These are phyloP conservation scores for Diaporthe amygdali DNA, from an alignment of 2,329 filamentous ascomycete species.

Conservation along the genomic window DNA sequence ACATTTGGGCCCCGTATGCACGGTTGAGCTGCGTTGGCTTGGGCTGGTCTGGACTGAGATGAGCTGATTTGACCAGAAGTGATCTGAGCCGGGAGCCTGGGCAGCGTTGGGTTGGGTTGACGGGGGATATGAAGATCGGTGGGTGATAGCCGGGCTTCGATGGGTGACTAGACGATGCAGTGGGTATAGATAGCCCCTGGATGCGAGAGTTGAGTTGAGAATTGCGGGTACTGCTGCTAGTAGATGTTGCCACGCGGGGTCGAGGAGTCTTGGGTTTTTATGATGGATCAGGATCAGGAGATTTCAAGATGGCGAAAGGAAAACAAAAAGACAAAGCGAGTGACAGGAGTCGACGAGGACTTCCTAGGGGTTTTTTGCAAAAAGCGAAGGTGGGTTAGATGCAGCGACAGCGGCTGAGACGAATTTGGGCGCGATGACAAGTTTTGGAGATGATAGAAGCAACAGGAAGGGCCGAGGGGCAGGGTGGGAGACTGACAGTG, in stretches of 20 bases:
- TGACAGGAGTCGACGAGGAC: conserved; percentile 78
- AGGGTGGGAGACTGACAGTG: conserved; percentile 25
- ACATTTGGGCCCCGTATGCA: conserved; percentile 14
- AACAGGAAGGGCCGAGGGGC: conserved; percentile 21
- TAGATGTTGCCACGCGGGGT: conserved; percentile 19
- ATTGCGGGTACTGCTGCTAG: conserved; percentile 24
- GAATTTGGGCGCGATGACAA: conserved; percentile 38
- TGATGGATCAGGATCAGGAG: not conserved
- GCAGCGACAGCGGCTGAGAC: conserved; percentile 45
- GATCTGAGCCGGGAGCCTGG: conserved; percentile 7
- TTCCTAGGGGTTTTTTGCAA: conserved; percentile 59
- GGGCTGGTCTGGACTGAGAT: not conserved
- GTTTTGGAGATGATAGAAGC: conserved; percentile 22
- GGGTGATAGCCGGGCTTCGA: conserved; percentile 14
- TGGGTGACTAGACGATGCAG: conserved; percentile 12
- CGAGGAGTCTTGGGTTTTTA: conserved; percentile 6
- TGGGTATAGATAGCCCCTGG: conserved; percentile 13
- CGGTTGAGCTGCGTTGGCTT: not conserved
- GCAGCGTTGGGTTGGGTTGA: not conserved
- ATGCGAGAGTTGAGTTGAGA: conserved; percentile 19
- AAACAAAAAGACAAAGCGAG: conserved; percentile 68
- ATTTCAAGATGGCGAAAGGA: conserved; percentile 32
- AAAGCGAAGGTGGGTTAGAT: conserved; percentile 55
- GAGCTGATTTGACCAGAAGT: not conserved
- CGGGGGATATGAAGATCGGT: conserved; percentile 10